Evolutionary conservation across 2,329 filamentous ascomycete genomes (phyloP).

Genomic region (Geosmithia putterillii): DNA sequence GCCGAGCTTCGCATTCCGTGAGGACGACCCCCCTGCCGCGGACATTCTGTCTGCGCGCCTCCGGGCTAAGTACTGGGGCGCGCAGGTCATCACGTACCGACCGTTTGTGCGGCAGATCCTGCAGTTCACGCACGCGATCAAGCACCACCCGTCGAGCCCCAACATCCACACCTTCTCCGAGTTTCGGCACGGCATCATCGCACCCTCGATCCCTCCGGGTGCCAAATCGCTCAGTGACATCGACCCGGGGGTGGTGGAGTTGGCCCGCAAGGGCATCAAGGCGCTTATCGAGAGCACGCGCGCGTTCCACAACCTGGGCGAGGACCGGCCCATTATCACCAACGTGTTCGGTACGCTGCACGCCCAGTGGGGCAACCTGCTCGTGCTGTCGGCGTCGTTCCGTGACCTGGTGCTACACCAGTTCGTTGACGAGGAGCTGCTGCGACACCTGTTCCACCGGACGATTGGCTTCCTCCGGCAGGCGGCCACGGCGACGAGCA

Average conservation of each 20-base stretch:
- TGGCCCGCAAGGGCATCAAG: slow-evolving; percentile 51
- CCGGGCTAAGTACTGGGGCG: slow-evolving; percentile 90
- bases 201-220: slow-evolving; percentile 22
- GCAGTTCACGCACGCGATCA: slow-evolving; percentile 21
- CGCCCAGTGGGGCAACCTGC: slow-evolving; percentile 93
- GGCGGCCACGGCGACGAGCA: slow-evolving; percentile 61
- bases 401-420: slow-evolving; percentile 48
- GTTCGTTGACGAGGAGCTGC: slow-evolving; percentile 40
- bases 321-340: slow-evolving; percentile 71
- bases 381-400: slow-evolving; percentile 78
- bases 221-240: slow-evolving; percentile 25
- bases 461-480: slow-evolving; percentile 68
- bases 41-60: slow-evolving; percentile 76
- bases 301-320: slow-evolving; percentile 57
- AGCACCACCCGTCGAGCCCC: slow-evolving; percentile 14
- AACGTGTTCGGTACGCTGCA: slow-evolving; percentile 93
- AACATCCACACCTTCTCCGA: slow-evolving; percentile 19
- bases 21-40: slow-evolving; percentile 55
- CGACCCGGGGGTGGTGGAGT: slow-evolving; percentile 32
- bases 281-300: slow-evolving; percentile 76
- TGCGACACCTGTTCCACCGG: slow-evolving; percentile 51
- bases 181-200: slow-evolving; percentile 21
- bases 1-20: slow-evolving; percentile 41
- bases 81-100: slow-evolving; percentile 77
- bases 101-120: slow-evolving; percentile 55